Base-by-base conservation (phyloP, 805 yeast genomes). In the Jamesozyma spencerorum region DNA sequence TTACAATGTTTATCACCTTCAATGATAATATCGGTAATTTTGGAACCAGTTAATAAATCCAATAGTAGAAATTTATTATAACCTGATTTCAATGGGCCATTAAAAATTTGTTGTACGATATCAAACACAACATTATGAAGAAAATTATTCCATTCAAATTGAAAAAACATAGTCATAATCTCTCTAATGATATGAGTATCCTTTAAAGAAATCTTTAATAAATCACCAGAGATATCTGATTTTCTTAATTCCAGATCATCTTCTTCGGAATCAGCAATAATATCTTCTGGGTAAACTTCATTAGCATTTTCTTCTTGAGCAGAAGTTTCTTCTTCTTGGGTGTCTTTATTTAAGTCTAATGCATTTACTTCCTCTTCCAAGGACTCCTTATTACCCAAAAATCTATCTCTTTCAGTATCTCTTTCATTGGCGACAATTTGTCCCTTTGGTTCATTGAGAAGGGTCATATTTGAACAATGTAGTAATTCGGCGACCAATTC, bases 401-500 rank as follows among this genome's bases (percentile, higher is more conserved):
- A 53, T 31, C 54, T 54, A 32, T 51, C 48, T 36, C 95, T 70
- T 45, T 79, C 74, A 8, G 59, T 60, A 51, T 90, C 95, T 34
- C 96, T 74, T 44, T 82, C 79, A 30, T 66, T 59, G 19, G 86
- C 75, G 22, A 85, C 70, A 36, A 68, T 66, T 56, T 85, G 79
- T 38, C 90, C 87, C 28, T 72, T 68, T 24, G 74, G 75, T 44
- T 88, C 88, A 59, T 88, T 92, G 42, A 90, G 71, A 22, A 92
- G 68, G 1, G 85, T 84, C 94, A 90, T 90, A 63, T 92, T 92
- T n/a, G 96, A 85, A 58, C 98, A 90, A 62, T 92, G 97, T 40
- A 90, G 69, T 33, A 90, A 69, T 56, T 90, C 98, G 0, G 97
- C 97, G 31, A 90, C 79, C 31, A 90, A 70, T 63, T 90, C 98